Evolutionary conservation across 331 rosid genomes (phyloP).

Genomic region (Acacia pycnantha): DNA sequence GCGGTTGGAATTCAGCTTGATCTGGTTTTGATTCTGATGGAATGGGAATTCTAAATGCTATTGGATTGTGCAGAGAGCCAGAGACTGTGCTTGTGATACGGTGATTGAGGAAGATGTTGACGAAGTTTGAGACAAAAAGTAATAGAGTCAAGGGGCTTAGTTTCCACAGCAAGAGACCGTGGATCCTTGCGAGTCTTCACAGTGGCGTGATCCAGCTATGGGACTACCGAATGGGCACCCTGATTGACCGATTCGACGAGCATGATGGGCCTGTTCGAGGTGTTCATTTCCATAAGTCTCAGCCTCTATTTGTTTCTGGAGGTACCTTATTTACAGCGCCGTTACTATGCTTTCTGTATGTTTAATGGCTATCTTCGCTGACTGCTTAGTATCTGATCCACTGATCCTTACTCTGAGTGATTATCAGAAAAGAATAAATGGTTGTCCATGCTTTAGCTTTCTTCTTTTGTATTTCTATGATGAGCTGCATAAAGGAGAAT

Average conservation of each 20-base stretch:
- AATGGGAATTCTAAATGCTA: not conserved
- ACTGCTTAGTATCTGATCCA: not conserved
- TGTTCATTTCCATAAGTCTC: conserved; percentile 6
- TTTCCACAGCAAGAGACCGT: conserved; percentile 14
- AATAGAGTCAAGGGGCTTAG: conserved; percentile 11
- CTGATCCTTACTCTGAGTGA: not conserved
- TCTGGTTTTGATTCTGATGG: conserved; percentile 1
- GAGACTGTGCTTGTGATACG: not conserved
- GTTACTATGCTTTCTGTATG: conserved; percentile 1
- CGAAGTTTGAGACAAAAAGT: conserved; percentile 17
- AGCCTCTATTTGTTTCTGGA: conserved; percentile 16
- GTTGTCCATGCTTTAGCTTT: not conserved
- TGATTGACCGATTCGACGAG: conserved; percentile 4
- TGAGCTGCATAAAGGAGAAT: conserved; percentile 1
- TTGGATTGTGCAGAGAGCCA: not conserved
- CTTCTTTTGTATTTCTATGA: not conserved
- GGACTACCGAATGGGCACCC: conserved; percentile 10
- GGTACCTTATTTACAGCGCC: not conserved
- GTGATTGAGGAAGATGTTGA: conserved; percentile 9
- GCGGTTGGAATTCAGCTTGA: conserved; percentile 25
- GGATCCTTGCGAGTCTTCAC: conserved; percentile 13
- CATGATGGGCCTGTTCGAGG: conserved; percentile 14
- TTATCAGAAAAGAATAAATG: not conserved
- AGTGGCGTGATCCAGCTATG: conserved; percentile 18
- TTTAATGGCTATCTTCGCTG: not conserved